These are phyloP conservation scores for Fusarium sarcochroum DNA, from an alignment of 2,329 filamentous ascomycete genomes.

Conservation along the genomic window DNA sequence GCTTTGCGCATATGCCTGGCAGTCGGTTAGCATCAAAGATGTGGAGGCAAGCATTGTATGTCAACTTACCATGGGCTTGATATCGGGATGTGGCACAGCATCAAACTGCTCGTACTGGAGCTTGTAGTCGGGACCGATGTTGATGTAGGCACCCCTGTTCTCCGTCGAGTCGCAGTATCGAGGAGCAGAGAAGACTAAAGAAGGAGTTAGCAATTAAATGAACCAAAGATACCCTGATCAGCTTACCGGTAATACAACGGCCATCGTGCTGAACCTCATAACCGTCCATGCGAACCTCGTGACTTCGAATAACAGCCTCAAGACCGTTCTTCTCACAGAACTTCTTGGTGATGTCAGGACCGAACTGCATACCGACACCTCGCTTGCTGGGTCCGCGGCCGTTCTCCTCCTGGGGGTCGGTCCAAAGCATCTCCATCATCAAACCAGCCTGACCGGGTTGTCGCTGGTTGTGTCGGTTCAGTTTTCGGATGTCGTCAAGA, in stretches of 20 bases:
- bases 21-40: constrained; percentile 33
- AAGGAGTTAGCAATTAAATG: constrained; percentile 24
- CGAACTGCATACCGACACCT: constrained; percentile 96
- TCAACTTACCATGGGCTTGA: constrained; percentile 85
- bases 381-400: constrained; percentile 96
- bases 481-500: constrained; percentile 92
- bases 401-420: constrained; percentile 88
- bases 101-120: constrained; percentile 94
- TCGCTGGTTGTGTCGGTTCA: constrained; percentile 90
- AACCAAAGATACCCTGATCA: neutral
- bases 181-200: constrained; percentile 90
- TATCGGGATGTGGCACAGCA: constrained; percentile 94
- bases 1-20: constrained; percentile 84
- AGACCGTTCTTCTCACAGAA: constrained; percentile 98
- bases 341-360: constrained; percentile 93
- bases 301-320: constrained; percentile 94
- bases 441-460: constrained; percentile 93
- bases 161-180: constrained; percentile 98
- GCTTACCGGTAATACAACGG: constrained; percentile 88
- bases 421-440: constrained; percentile 99
- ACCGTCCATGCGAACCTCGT: constrained; percentile 99
- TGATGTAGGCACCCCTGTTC: constrained; percentile 99
- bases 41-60: neutral
- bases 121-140: constrained; percentile 92
- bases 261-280: constrained; percentile 98